Base-by-base conservation (phyloP, 768 basidiomycete species). In the Trametes cingulata region DNA sequence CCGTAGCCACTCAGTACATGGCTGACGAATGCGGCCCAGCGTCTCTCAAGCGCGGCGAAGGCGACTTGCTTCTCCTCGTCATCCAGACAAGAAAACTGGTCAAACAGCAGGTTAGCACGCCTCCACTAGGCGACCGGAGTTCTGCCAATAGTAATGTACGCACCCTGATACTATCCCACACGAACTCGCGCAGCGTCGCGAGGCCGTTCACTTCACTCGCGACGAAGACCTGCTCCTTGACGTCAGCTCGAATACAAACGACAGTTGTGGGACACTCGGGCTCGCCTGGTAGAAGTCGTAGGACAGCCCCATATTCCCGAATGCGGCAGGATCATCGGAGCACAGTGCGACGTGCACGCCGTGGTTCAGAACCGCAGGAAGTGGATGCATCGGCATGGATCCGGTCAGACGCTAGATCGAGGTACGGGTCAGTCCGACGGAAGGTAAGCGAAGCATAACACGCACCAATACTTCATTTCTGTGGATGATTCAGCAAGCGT, bases 301-400 rank as follows among this genome's bases (percentile, higher is more conserved):
- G 0, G 87, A 85, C 6, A 92, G 76, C 0, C 89, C 89, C 82
- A 87, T 85, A 64, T 88, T 89, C 14, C 88, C 87, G 65, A 93
- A 92, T 22, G 86, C 78, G 0, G 88, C 77, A 3, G 91, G 91
- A 66, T 92, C 90, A 66, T 92, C 91, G 6, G 86, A 89, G 67
- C 80, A 83, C 3, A 92, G 77, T 0, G 82, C 84, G 7, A 92
- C 85, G 2, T 86, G 85, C 8, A 91, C 79, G 1, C 89, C 88
- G 60, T 90, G 78, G 69, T 88, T 91, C 49, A 92, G 69, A 37
- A 90, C 67, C n/a, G 82, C 76, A 0, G 88, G 87, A 25, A 92
- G 76, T 1, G 88, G 89, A 69, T 92, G 90, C 81, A 84, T 86
- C 2, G 86, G 86, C 84, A 91, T 91, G 5, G 89, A 90, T 9